These are phyloP conservation scores for Fusarium ambrosium DNA, from an alignment of 2,329 filamentous ascomycete genomes.

Conservation along the genomic window DNA sequence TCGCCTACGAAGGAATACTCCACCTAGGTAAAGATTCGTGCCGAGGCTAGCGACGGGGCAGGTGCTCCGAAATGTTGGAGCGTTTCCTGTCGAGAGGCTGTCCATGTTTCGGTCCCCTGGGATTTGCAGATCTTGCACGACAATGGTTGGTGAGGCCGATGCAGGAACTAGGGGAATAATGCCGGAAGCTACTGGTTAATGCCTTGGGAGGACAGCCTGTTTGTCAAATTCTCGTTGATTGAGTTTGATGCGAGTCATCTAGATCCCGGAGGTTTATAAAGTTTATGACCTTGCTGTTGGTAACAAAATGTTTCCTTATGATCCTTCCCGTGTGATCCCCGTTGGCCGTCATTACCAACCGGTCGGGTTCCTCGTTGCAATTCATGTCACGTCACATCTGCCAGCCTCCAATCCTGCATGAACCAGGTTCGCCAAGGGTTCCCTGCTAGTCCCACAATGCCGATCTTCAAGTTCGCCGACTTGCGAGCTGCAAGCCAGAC, in stretches of 20 bases:
- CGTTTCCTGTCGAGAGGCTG: slow-evolving; percentile 1
- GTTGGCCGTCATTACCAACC: slow-evolving; percentile 12
- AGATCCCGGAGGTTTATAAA: slow-evolving; percentile 20
- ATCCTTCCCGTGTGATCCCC: slow-evolving; percentile 3
- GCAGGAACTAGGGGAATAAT: not conserved
- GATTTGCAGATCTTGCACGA: slow-evolving; percentile 26
- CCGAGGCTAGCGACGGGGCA: slow-evolving; percentile 4
- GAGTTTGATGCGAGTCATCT: not conserved
- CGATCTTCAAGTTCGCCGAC: not conserved
- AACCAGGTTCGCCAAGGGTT: not conserved
- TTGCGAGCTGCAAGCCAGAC: not conserved
- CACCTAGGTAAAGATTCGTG: slow-evolving; percentile 12
- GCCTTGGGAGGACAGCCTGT: not conserved
- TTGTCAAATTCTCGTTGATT: not conserved
- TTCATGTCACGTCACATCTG: not conserved
- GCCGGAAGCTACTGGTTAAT: not conserved
- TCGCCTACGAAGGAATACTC: slow-evolving; percentile 12
- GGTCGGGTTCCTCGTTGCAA: slow-evolving; percentile 21
- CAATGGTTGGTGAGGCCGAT: slow-evolving; percentile 17
- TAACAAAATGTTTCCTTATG: not conserved
- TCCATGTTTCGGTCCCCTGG: slow-evolving; percentile 16
- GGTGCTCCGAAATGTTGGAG: slow-evolving; percentile 4
- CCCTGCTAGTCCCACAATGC: slow-evolving; percentile 12
- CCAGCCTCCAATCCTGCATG: not conserved
- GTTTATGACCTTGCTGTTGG: slow-evolving; percentile 24